Conservation (phyloP, 73 alveolate genomes). For the Tetrahymena thermophila region DNA sequence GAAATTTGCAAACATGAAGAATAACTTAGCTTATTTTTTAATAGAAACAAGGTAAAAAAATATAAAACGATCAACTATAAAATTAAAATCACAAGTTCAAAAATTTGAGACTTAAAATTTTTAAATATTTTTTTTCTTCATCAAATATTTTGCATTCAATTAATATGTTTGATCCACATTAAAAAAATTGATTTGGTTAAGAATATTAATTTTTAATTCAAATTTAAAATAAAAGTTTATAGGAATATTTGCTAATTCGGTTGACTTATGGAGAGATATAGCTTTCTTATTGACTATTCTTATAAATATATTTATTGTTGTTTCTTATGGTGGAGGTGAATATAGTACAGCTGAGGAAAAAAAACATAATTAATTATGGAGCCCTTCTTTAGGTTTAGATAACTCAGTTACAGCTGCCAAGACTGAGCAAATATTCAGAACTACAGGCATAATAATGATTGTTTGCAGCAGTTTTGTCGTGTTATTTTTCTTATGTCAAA, state of each 20-base stretch:
- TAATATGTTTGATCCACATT: too few species aligned
- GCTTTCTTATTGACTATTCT: conserved; percentile 38
- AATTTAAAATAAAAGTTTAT: not conserved
- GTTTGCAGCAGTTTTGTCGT: conserved; percentile 43
- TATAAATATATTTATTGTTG: conserved; percentile 30
- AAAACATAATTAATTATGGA: conserved; percentile 4
- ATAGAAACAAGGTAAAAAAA: not conserved
- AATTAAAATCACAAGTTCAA: too few species aligned
- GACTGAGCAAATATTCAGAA: conserved; percentile 14
- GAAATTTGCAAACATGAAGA: conserved; percentile 49
- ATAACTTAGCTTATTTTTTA: conserved; percentile 14
- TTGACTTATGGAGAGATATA: conserved; percentile 36
- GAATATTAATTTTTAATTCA: too few species aligned
- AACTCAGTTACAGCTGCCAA: not conserved
- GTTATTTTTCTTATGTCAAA: conserved; percentile 32
- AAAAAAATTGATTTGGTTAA: too few species aligned
- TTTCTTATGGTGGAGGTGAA: conserved; percentile 18
- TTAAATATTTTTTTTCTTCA: too few species aligned
- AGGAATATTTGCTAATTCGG: conserved; percentile 40
- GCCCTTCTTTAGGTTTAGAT: conserved; percentile 1
- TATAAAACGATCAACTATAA: too few species aligned
- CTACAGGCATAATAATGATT: conserved; percentile 28
- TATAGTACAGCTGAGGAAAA: not conserved
- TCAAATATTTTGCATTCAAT: too few species aligned
- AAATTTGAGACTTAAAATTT: too few species aligned